phyloP scores from a whole-genome alignment of 2,329 filamentous ascomycete genomes.

The Ophiostoma ips region DNA sequence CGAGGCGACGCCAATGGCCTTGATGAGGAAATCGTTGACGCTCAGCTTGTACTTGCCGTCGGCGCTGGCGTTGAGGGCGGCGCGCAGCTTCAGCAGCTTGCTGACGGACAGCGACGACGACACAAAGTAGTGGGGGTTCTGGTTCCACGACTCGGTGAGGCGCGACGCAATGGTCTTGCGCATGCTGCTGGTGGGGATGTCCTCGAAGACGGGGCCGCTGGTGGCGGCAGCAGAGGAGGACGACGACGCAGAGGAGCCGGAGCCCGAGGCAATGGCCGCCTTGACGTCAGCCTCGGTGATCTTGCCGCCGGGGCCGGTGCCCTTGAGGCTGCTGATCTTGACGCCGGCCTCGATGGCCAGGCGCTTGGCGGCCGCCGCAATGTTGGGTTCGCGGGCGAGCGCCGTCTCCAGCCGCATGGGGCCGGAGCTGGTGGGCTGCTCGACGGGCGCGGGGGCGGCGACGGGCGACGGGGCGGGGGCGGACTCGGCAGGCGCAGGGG shows the following conservation, averaged over 20 bases:
- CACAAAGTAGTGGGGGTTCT: conserved; percentile 98
- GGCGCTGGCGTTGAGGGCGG: conserved; percentile 76
- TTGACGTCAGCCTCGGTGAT: conserved; percentile 90
- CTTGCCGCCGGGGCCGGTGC: conserved; percentile 70
- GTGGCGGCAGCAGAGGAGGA: conserved; percentile 36
- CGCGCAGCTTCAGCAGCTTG: conserved; percentile 92
- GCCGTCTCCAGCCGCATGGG: conserved; percentile 67
- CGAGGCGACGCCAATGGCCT: conserved; percentile 78
- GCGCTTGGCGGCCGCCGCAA: conserved; percentile 60
- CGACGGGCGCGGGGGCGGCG: conserved; percentile 37
- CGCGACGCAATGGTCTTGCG: conserved; percentile 94
- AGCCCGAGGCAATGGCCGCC: conserved; percentile 46
- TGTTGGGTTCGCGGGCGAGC: conserved; percentile 68
- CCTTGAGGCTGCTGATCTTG: conserved; percentile 56
- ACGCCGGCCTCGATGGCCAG: conserved; percentile 77
- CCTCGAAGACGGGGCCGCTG: conserved; percentile 57
- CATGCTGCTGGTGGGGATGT: conserved; percentile 79
- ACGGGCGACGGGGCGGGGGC: conserved; percentile 32
- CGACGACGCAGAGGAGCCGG: conserved; percentile 31
- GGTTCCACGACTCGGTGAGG: conserved; percentile 74
- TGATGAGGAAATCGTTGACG: conserved; percentile 99
- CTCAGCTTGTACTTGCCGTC: conserved; percentile 97
- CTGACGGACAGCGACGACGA: conserved; percentile 78
- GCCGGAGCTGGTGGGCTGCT: conserved; percentile 61
- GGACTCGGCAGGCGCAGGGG: conserved; percentile 53